Conservation (phyloP, 2,329 filamentous ascomycete species). For the Coniochaeta ligniaria region DNA sequence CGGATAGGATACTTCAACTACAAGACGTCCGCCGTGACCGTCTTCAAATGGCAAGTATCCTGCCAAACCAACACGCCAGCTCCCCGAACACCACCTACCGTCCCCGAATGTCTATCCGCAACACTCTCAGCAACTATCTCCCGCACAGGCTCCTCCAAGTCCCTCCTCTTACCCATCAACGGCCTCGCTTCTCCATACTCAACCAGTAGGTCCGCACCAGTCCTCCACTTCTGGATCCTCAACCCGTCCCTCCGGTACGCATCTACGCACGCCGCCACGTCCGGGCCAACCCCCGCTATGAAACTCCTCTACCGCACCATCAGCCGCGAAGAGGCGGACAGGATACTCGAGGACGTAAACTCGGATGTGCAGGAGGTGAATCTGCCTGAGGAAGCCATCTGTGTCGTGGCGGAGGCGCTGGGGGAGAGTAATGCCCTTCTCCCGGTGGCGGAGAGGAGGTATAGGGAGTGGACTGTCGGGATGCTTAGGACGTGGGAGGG, state of each 20-base stretch:
- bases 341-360: slow-evolving; percentile 40
- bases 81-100: slow-evolving; percentile 24
- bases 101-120: slow-evolving; percentile 44
- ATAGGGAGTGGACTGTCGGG: slow-evolving; percentile 62
- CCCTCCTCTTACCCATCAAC: slow-evolving; percentile 41
- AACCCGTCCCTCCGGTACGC: slow-evolving; percentile 48
- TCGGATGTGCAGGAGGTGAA: slow-evolving; percentile 53
- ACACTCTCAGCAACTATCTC: slow-evolving; percentile 45
- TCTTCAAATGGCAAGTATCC: slow-evolving; percentile 53
- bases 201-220: slow-evolving; percentile 11
- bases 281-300: slow-evolving; percentile 29
- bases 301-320: slow-evolving; percentile 47
- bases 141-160: slow-evolving; percentile 51
- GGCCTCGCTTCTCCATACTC: not conserved
- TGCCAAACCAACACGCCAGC: slow-evolving; percentile 23
- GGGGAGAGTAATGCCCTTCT: slow-evolving; percentile 41
- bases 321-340: slow-evolving; percentile 33
- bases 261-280: slow-evolving; percentile 23
- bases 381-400: slow-evolving; percentile 44
- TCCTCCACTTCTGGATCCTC: slow-evolving; percentile 46
- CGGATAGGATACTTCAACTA: slow-evolving; percentile 41
- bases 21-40: slow-evolving; percentile 34
- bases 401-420: slow-evolving; percentile 35
- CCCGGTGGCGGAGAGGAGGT: slow-evolving; percentile 46
- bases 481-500: slow-evolving; percentile 46